These are phyloP conservation scores for Suillus brevipes DNA, from an alignment of 768 basidiomycete genomes.

Conservation along the genomic window DNA sequence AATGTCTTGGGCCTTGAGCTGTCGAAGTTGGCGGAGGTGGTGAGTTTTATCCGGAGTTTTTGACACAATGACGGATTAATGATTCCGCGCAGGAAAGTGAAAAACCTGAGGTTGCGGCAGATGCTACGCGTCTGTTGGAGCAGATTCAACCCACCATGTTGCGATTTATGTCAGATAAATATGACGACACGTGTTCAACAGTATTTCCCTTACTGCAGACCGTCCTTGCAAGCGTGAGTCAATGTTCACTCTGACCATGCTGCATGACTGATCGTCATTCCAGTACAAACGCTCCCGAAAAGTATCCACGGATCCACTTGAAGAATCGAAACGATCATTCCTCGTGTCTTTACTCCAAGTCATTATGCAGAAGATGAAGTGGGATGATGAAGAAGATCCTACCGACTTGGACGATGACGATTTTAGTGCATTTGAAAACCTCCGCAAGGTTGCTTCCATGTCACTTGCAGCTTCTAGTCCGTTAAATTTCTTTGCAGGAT, in stretches of 20 bases:
- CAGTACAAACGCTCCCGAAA: constrained; percentile 82
- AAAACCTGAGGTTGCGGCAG: constrained; percentile 57
- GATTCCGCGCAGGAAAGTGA: constrained; percentile 50
- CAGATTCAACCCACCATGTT: constrained; percentile 81
- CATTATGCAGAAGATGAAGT: constrained; percentile 85
- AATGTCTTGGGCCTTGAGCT: constrained; percentile 83
- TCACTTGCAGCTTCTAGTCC: constrained; percentile 8
- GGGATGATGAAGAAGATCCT: constrained; percentile 78
- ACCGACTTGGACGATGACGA: constrained; percentile 91
- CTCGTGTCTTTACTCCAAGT: constrained; percentile 75
- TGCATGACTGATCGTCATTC: constrained; percentile 10
- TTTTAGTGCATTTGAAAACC: constrained; percentile 73
- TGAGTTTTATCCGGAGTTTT: constrained; percentile 27
- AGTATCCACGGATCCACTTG: constrained; percentile 58
- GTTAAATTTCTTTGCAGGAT: constrained; percentile 53
- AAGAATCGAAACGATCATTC: constrained; percentile 72
- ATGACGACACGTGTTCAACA: constrained; percentile 85
- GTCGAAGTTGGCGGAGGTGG: constrained; percentile 74
- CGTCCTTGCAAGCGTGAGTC: constrained; percentile 68
- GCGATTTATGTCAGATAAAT: constrained; percentile 85
- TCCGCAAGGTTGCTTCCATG: constrained; percentile 65
- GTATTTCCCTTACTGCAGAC: constrained; percentile 79
- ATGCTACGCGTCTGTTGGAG: constrained; percentile 62
- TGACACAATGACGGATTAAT: constrained; percentile 8
- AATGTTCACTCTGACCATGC: not conserved